Evolutionary conservation across 1,139 yeast genomes (phyloP).

Genomic region (Geotrichum reessii): DNA sequence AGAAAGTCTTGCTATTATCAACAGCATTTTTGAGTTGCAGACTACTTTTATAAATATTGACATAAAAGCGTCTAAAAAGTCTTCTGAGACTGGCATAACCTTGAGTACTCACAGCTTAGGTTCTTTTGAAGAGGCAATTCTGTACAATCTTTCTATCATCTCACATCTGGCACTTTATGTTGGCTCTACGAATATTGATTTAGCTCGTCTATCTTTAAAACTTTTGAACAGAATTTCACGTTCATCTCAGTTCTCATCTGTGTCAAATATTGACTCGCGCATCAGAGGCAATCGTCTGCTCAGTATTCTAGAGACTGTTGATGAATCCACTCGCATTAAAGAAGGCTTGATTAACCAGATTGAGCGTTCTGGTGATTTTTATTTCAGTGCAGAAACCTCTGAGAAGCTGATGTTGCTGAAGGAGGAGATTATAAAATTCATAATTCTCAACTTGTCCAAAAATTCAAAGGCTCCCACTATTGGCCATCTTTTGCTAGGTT

Average conservation of each 20-base stretch:
- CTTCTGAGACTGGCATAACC: slow-evolving; percentile 30
- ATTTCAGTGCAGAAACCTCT: slow-evolving; percentile 24
- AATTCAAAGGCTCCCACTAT: slow-evolving; percentile 46
- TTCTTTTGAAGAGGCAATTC: slow-evolving; percentile 64
- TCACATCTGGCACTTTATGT: slow-evolving; percentile 68
- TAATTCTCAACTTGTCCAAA: slow-evolving; percentile 46
- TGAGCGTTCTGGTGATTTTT: slow-evolving; percentile 40
- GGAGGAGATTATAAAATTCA: slow-evolving; percentile 51
- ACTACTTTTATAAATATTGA: slow-evolving; percentile 34
- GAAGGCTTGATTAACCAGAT: slow-evolving; percentile 69
- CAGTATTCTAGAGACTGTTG: slow-evolving; percentile 65
- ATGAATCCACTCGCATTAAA: slow-evolving; percentile 62
- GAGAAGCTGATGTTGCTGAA: slow-evolving; percentile 45
- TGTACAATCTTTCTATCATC: slow-evolving; percentile 61
- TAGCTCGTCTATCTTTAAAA: slow-evolving; percentile 51
- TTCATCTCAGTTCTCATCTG: slow-evolving; percentile 45
- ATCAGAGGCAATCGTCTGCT: slow-evolving; percentile 59
- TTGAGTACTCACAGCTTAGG: slow-evolving; percentile 58
- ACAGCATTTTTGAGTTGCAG: slow-evolving; percentile 51
- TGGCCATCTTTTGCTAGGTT: slow-evolving; percentile 76
- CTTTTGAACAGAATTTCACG: slow-evolving; percentile 50
- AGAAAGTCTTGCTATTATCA: slow-evolving; percentile 41
- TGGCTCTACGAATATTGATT: slow-evolving; percentile 47
- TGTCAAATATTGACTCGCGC: slow-evolving; percentile 37
- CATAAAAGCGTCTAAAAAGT: slow-evolving; percentile 23